Conservation (phyloP, 257 asterid species). For the Solanum bulbocastanum region DNA sequence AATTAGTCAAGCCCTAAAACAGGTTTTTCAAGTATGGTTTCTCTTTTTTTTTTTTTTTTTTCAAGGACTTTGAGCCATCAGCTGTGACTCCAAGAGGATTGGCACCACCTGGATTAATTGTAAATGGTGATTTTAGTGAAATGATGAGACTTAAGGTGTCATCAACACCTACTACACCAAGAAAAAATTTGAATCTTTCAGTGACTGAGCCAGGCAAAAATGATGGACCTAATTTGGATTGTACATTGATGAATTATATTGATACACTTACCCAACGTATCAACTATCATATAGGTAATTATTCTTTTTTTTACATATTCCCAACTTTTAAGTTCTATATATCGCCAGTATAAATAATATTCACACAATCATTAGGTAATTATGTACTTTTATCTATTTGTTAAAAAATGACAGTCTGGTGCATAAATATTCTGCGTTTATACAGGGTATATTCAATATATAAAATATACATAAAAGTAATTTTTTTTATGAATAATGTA, state of each 20-base stretch:
- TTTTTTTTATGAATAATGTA: background rate
- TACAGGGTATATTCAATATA: background rate
- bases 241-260: background rate
- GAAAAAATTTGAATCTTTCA: background rate
- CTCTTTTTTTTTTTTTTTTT: no score
- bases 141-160: background rate
- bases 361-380: background rate
- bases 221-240: background rate
- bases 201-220: conserved; percentile 2
- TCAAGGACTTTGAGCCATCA: background rate
- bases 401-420: background rate
- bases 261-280: background rate
- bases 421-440: background rate
- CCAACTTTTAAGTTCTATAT: background rate
- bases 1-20: background rate
- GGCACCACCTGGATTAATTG: background rate
- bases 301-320: background rate
- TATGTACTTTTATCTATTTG: background rate
- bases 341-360: background rate
- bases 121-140: background rate
- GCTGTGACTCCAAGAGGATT: background rate
- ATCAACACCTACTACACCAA: background rate
- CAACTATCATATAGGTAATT: conserved; percentile 4
- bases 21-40: background rate
- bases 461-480: background rate